phyloP scores from a whole-genome alignment of 495 filamentous ascomycete species.

The Copromyces sp. region DNA sequence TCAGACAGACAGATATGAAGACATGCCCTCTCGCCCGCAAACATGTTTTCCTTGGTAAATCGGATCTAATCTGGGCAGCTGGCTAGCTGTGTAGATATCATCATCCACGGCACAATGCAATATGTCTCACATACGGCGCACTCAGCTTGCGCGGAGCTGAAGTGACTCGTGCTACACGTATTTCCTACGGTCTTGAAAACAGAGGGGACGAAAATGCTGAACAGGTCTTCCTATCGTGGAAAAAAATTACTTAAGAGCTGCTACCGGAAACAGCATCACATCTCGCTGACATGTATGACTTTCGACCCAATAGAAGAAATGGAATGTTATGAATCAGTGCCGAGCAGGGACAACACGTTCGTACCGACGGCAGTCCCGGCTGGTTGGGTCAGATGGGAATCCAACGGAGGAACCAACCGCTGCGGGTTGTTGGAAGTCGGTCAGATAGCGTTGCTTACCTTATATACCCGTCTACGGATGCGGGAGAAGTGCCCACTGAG shows the following conservation, averaged over 20 bases:
- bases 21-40: not conserved
- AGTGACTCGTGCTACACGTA: not conserved
- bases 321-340: not conserved
- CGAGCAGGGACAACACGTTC: not conserved
- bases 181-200: not conserved
- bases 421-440: not conserved
- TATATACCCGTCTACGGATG: not conserved
- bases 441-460: not conserved
- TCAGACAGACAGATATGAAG: not conserved
- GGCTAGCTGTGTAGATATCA: not conserved
- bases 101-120: not conserved
- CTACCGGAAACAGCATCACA: not conserved
- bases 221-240: not conserved
- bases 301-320: not conserved
- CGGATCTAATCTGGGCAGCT: not conserved
- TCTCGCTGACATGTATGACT: not conserved
- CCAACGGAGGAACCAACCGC: not conserved
- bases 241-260: not conserved
- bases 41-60: not conserved
- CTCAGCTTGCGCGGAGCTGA: not conserved
- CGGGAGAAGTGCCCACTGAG: not conserved
- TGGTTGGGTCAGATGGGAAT: not conserved
- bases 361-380: not conserved
- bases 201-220: not conserved
- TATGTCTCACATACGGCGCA: not conserved